Evolutionary conservation across 495 filamentous ascomycete species (phyloP).

Genomic region (Xylaria intraflava): DNA sequence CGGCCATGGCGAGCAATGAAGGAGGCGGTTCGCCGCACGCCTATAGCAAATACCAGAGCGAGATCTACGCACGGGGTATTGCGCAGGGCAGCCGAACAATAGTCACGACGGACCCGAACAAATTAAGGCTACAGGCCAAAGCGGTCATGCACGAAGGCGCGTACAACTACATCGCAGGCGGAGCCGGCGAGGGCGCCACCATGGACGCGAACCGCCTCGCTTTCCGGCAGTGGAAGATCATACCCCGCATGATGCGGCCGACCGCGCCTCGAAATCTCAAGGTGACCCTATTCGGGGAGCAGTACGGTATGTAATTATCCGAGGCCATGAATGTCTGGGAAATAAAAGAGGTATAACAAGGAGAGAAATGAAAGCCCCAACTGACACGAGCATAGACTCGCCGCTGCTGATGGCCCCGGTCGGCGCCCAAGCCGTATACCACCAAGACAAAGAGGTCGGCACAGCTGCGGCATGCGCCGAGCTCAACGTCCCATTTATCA

Average conservation of each 20-base stretch:
- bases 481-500: constrained; percentile 37
- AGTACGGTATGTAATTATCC: constrained; percentile 21
- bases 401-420: constrained; percentile 47
- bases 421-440: constrained; percentile 43
- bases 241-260: constrained; percentile 39
- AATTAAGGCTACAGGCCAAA: constrained; percentile 51
- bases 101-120: constrained; percentile 55
- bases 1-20: neutral
- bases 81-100: constrained; percentile 37
- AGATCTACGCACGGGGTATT: constrained; percentile 1
- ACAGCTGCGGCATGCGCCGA: constrained; percentile 15
- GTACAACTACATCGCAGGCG: constrained; percentile 59
- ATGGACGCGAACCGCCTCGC: constrained; percentile 60
- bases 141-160: constrained; percentile 40
- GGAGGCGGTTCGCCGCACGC: neutral
- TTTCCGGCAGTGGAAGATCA: constrained; percentile 59
- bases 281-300: constrained; percentile 52
- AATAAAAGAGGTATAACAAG: neutral
- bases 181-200: constrained; percentile 57
- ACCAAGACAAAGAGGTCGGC: constrained; percentile 40
- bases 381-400: constrained; percentile 16
- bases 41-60: neutral
- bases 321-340: neutral
- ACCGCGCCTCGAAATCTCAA: constrained; percentile 43
- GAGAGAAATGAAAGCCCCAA: neutral